Base-by-base conservation (phyloP, 345 rosid genomes). In the Aegle marmelos region DNA sequence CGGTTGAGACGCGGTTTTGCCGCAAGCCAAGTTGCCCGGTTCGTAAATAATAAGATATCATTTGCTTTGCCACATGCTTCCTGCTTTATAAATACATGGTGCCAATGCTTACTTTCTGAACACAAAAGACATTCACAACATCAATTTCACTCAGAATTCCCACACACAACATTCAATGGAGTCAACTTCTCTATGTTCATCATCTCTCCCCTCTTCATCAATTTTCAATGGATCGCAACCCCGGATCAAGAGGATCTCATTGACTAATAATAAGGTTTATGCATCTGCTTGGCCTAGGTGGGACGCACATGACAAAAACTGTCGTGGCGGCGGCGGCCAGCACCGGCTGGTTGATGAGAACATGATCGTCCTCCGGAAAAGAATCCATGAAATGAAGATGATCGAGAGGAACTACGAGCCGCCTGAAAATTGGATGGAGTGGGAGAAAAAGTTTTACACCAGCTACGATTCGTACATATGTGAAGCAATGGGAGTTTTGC, bases 381-480 rank as follows among this genome's bases (percentile, higher is more conserved):
- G 91, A 3, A 87, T 91, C 48, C 91, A 84, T 54, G 91, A 88
- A 82, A 82, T 81, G 88, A 88, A 89, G 88, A 84, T 85, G 93
- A 78, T 72, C 11, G 96, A 93, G 88, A 76, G 89, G 69, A 89
- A 87, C 81, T 86, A 90, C 70, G 90, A 91, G 86, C 89, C 94
- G 11, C 92, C 94, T 5, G 60, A 82, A 22, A 81, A 88, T 8
- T 90, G 98, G 98, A 86, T 85, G 89, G 88, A 84, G 4, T 93
- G 94, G 94, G 94, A 93, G 88, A 90, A 91, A 53, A 90, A 83
- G 21, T 88, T 70, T 36, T 90, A 83, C 54, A 76, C 78, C 30
- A 72, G 70, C 67, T 93, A 90, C 59, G 88, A 88, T 77, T 82
- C 90, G 4, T 25, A 84, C 1, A 83, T 93, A 24, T 91, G 94